Percentiles rank a stretch among this genome's conserved stretches.
phyloP scores from a whole-genome alignment of 2,329 filamentous ascomycete genomes.

The Ophiostoma quercus region DNA sequence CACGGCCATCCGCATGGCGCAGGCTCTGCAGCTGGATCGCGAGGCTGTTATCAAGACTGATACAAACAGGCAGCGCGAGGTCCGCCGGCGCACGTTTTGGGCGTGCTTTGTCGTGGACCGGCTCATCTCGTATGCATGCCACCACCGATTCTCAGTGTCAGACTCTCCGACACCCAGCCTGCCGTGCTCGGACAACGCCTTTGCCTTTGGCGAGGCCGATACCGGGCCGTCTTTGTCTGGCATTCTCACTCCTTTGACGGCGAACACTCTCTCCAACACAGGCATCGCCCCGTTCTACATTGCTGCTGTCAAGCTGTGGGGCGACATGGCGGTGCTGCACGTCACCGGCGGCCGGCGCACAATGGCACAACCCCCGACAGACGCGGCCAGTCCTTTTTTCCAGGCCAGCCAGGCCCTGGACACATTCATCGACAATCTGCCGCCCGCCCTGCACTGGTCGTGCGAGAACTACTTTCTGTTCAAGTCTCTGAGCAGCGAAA shows the following conservation, averaged over 20 bases:
- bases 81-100: slow-evolving; percentile 23
- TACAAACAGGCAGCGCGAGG: slow-evolving; percentile 25
- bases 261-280: not conserved
- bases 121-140: slow-evolving; percentile 19
- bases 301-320: slow-evolving; percentile 13
- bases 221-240: not conserved
- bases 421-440: not conserved
- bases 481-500: not conserved
- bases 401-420: not conserved
- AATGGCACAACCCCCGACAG: not conserved
- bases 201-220: not conserved
- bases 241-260: not conserved
- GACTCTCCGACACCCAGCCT: not conserved
- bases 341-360: slow-evolving; percentile 15
- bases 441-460: not conserved
- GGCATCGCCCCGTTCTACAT: slow-evolving; percentile 16
- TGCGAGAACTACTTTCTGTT: not conserved
- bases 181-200: not conserved
- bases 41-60: not conserved
- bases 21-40: slow-evolving; percentile 29
- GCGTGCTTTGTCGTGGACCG: slow-evolving; percentile 23
- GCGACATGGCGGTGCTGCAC: slow-evolving; percentile 18
- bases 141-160: slow-evolving; percentile 11
- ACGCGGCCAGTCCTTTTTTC: not conserved
- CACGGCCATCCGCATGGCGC: slow-evolving; percentile 29